Evolutionary conservation across 1,284 basidiomycete species (phyloP).

Genomic region (Fomitopsis pinicola): DNA sequence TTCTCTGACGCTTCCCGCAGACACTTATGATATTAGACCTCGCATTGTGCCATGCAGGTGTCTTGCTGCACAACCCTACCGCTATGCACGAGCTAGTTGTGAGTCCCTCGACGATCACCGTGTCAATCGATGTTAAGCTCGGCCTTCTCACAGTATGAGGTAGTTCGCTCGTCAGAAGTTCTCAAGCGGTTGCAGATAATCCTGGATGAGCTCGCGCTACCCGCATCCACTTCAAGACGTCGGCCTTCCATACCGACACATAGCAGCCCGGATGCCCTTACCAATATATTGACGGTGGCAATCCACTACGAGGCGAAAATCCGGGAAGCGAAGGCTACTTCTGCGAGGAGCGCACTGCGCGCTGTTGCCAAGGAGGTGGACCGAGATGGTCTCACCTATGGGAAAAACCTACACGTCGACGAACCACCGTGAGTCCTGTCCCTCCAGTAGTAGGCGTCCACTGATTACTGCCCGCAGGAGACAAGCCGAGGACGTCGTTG

Average conservation of each 20-base stretch:
- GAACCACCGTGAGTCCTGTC: constrained; percentile 41
- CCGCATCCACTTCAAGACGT: constrained; percentile 15
- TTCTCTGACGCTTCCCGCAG: constrained; percentile 1
- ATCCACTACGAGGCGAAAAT: constrained; percentile 53
- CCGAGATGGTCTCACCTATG: constrained; percentile 47
- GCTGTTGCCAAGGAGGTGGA: constrained; percentile 54
- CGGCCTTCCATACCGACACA: constrained; percentile 5
- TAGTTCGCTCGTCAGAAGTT: constrained; percentile 47
- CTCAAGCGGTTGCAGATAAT: constrained; percentile 43
- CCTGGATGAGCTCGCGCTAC: constrained; percentile 36
- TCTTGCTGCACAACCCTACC: constrained; percentile 45
- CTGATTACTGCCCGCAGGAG: constrained; percentile 7
- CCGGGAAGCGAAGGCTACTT: constrained; percentile 34
- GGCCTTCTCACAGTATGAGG: constrained; percentile 48
- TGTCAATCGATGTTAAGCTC: background rate
- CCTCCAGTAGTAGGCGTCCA: background rate
- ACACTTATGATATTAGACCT: constrained; percentile 45
- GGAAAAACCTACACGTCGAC: constrained; percentile 31
- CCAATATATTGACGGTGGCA: constrained; percentile 38
- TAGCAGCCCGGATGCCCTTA: constrained; percentile 30
- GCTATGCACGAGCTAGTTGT: constrained; percentile 59
- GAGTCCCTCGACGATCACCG: constrained; percentile 20
- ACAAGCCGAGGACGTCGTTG: constrained; percentile 36
- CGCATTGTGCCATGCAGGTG: constrained; percentile 43
- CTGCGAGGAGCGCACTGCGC: constrained; percentile 48